Conservation (phyloP, 2,329 filamentous ascomycete species). For the Curvularia lunata region DNA sequence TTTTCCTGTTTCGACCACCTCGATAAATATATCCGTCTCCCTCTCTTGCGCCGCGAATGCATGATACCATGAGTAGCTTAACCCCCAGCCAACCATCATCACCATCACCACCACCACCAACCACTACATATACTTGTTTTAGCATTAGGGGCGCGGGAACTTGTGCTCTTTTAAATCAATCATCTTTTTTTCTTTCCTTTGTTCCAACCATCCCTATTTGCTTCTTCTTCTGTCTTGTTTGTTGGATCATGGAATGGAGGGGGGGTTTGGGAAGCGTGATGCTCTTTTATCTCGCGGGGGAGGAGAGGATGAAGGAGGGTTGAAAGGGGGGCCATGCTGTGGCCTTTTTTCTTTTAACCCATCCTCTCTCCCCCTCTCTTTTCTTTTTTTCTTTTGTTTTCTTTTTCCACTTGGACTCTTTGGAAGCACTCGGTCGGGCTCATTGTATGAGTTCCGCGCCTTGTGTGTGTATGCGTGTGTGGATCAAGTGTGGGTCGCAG, state of each 20-base stretch:
- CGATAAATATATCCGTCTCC: not conserved
- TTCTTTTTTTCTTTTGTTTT: constrained; percentile 5
- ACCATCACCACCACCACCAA: not conserved
- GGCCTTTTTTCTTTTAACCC: too few species aligned
- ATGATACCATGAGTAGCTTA: constrained; percentile 29
- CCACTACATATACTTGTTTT: not conserved
- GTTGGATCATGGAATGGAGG: constrained; percentile 1
- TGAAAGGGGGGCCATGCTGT: too few species aligned
- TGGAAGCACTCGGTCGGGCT: not conserved
- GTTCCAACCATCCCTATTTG: too few species aligned
- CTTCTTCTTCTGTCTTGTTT: too few species aligned
- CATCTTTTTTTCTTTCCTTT: not conserved
- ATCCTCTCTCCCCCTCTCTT: not conserved
- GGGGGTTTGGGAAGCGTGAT: not conserved
- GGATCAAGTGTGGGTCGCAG: not conserved
- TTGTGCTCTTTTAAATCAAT: not conserved
- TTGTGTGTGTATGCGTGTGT: not conserved
- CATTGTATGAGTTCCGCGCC: not conserved
- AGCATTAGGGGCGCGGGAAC: not conserved
- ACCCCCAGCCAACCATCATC: not conserved
- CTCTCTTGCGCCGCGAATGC: constrained; percentile 18
- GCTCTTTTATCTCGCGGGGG: not conserved
- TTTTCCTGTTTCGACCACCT: not conserved
- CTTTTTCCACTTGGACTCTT: not conserved
- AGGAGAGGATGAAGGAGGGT: not conserved